Evolutionary conservation across 768 basidiomycete species (phyloP).

Genomic region (Nevesoporus exiguus): DNA sequence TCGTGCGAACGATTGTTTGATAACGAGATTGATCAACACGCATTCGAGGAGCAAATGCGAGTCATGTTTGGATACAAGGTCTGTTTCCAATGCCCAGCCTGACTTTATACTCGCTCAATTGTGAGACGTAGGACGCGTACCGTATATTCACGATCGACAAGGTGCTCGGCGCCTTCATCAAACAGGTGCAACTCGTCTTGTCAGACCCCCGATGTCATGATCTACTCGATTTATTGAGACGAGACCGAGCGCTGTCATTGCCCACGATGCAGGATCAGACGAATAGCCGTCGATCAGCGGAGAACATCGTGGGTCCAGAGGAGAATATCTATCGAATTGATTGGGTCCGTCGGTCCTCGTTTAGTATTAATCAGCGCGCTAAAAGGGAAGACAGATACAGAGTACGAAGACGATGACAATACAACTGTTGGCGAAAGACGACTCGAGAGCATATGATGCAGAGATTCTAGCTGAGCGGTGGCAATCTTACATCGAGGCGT

Average conservation of each 20-base stretch:
- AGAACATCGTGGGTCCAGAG: slow-evolving; percentile 69
- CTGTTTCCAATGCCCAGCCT: not conserved
- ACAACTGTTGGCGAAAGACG: slow-evolving; percentile 78
- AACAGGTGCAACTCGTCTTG: slow-evolving; percentile 81
- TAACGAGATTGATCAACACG: slow-evolving; percentile 80
- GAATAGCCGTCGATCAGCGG: slow-evolving; percentile 61
- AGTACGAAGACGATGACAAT: slow-evolving; percentile 65
- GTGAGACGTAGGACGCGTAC: slow-evolving; percentile 60
- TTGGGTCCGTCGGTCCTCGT: slow-evolving; percentile 51
- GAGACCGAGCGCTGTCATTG: slow-evolving; percentile 54
- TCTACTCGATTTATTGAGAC: slow-evolving; percentile 64
- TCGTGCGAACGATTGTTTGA: slow-evolving; percentile 90
- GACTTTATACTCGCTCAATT: not conserved
- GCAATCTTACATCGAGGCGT: slow-evolving; percentile 78
- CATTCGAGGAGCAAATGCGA: slow-evolving; percentile 90
- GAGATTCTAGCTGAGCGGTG: slow-evolving; percentile 75
- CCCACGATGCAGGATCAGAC: slow-evolving; percentile 72
- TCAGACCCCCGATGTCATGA: slow-evolving; percentile 69
- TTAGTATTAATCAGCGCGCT: not conserved
- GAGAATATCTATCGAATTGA: slow-evolving; percentile 79
- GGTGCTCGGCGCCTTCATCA: slow-evolving; percentile 81
- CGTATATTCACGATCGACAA: slow-evolving; percentile 94
- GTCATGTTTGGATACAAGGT: slow-evolving; percentile 84
- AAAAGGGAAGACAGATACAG: slow-evolving; percentile 46
- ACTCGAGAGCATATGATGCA: slow-evolving; percentile 69